Base-by-base conservation (phyloP, 306 rosid species). In the Sindora glabra region DNA sequence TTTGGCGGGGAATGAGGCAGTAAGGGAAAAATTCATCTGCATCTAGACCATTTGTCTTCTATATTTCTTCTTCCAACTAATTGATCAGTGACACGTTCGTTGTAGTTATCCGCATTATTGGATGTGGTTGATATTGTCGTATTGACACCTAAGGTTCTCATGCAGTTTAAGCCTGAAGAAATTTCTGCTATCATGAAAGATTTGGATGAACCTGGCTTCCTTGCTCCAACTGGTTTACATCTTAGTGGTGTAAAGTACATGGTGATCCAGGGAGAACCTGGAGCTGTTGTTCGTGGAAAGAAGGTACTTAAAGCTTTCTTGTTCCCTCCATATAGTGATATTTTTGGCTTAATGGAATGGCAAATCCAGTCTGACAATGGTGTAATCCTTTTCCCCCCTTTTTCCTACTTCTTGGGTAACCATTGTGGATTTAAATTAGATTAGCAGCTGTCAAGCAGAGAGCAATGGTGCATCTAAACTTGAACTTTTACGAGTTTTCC, bases 251-350 rank as follows among this genome's bases (percentile, higher is more conserved):
- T 67, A 0, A 82, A 82, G 72, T 79, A 82, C 76, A 79, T 79
- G 85, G 89, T 79, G 62, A 82, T 79, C 64, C 85, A 79, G 65
- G 89, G 89, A 44, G 85, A 82, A 53, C 11, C 68, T 1, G 82
- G 82, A 29, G 85, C 75, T 59, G 82, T 82, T 46, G 67, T 82
- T 42, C 82, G 82, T 32, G 85, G 80, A 18, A 82, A 79, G 78
- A 82, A 82, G 89, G 89, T 78, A n/a, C 24, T 11, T 41, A 27
- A 40, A 29, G 14, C 53, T 73, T 56, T 3, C 3, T 19, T 13
- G 26, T 25, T 22, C 13, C 68, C 37, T n/a, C n/a, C n/a, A n/a
- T n/a, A n/a, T n/a, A n/a, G n/a, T n/a, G 17, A 30, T 14, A 7
- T 3, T 21, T 5, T 23, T 60, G 9, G n/a, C n/a, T n/a, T n/a